These are phyloP conservation scores for Colletotrichum theobromicola DNA, from an alignment of 2,329 filamentous ascomycete species.

Conservation along the genomic window DNA sequence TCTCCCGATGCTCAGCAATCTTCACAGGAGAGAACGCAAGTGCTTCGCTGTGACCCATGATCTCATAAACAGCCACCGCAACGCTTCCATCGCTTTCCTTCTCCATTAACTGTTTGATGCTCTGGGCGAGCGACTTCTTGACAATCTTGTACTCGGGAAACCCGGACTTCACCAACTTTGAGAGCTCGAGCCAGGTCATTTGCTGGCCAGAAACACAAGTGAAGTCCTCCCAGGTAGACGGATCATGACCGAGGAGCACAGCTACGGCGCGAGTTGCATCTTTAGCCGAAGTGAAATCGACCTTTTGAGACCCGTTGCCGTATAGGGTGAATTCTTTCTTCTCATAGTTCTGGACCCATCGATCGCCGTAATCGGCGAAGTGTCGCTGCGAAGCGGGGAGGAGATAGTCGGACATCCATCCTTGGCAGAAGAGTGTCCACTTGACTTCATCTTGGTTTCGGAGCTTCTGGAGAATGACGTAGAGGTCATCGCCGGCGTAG, in stretches of 20 bases:
- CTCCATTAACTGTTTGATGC: neutral
- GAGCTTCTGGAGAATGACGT: neutral
- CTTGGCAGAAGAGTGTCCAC: neutral
- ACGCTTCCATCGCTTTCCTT: neutral
- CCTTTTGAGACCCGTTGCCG: neutral
- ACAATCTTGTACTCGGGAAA: neutral
- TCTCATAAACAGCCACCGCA: neutral
- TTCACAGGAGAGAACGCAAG: accelerated
- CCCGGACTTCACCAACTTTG: accelerated
- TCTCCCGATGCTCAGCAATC: neutral
- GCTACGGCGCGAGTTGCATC: neutral
- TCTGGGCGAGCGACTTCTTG: neutral
- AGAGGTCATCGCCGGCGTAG: neutral
- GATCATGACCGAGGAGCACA: neutral
- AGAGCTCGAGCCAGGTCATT: neutral
- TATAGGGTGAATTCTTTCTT: neutral
- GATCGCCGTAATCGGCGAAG: neutral
- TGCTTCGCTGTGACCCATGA: neutral
- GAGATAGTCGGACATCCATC: neutral
- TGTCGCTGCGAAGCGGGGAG: neutral
- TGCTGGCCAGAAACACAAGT: neutral
- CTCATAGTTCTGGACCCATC: neutral
- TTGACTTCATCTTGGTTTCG: neutral
- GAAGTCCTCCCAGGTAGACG: neutral
- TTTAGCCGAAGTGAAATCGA: neutral